Evolutionary conservation across 2,329 filamentous ascomycete species (phyloP).

Genomic region (Blastomyces gilchristii): DNA sequence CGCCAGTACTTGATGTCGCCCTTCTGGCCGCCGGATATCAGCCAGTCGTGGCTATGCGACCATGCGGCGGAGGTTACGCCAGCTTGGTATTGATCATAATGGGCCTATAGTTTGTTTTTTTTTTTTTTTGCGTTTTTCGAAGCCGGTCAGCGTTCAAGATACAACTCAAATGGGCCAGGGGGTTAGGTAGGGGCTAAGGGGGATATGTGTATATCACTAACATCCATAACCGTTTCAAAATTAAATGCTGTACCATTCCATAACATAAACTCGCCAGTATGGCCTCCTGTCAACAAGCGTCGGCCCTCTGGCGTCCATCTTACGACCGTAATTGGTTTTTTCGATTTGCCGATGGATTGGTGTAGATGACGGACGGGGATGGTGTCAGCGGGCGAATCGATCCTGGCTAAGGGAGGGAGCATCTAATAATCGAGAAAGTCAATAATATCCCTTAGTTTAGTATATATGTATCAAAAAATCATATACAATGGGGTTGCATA

Average conservation of each 20-base stretch:
- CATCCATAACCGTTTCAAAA: slow-evolving; percentile 97
- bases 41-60: slow-evolving; percentile 93
- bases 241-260: slow-evolving; percentile 99
- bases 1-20: slow-evolving; percentile 98
- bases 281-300: slow-evolving; percentile 80
- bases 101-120: slow-evolving; percentile 44
- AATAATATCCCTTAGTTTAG: slow-evolving; percentile 12
- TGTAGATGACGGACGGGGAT: slow-evolving; percentile 93
- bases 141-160: background rate
- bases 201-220: slow-evolving; percentile 20
- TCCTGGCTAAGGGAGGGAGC: slow-evolving; percentile 69
- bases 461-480: slow-evolving; percentile 1
- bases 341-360: slow-evolving; percentile 96
- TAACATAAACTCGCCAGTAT: slow-evolving; percentile 92
- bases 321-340: slow-evolving; percentile 93
- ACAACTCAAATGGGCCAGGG: background rate
- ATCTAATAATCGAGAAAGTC: slow-evolving; percentile 46
- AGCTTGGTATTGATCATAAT: slow-evolving; percentile 51
- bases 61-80: slow-evolving; percentile 47
- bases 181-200: background rate
- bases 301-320: slow-evolving; percentile 96
- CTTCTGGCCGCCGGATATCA: slow-evolving; percentile 89
- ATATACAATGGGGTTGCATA: slow-evolving; percentile 37
- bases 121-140: slow-evolving; percentile 4
- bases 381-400: slow-evolving; percentile 66